These are phyloP conservation scores for Spizellomyces punctatus DNA, from an alignment of 192 early-diverging fungal genomes.

Conservation along the genomic window DNA sequence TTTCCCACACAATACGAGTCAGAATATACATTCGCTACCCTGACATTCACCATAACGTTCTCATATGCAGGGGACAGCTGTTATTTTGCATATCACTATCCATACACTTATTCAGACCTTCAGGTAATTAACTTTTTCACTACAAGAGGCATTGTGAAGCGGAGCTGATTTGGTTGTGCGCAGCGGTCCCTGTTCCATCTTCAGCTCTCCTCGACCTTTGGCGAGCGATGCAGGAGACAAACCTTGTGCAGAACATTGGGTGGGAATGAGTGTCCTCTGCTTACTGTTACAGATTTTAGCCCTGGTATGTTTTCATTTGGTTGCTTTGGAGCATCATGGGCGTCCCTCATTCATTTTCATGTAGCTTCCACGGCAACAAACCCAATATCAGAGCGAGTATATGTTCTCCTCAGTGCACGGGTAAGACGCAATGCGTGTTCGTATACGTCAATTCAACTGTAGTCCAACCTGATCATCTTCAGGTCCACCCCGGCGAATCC, in stretches of 20 bases:
- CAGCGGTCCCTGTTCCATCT: conserved; percentile 30
- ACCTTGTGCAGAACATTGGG: conserved; percentile 37
- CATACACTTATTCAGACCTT: conserved; percentile 55
- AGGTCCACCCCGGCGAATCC: conserved; percentile 61
- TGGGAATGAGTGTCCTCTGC: conserved; percentile 46
- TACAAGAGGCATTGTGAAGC: no score
- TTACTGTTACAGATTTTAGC: conserved; percentile 59
- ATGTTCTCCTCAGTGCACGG: conserved; percentile 49
- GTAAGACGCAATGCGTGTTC: conserved; percentile 29
- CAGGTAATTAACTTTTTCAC: conserved; percentile 15
- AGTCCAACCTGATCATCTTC: background rate
- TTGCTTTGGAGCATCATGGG: background rate
- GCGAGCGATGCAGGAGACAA: conserved; percentile 22
- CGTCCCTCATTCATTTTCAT: background rate
- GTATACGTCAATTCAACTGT: background rate
- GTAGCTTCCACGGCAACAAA: conserved; percentile 16
- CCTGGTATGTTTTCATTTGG: conserved; percentile 17
- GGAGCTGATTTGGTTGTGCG: no score
- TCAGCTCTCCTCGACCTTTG: conserved; percentile 14
- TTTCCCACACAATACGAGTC: conserved; percentile 29
- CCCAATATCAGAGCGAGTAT: conserved; percentile 37
- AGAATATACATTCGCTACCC: conserved; percentile 44
- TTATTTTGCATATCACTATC: conserved; percentile 58
- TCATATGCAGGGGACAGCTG: conserved; percentile 37
- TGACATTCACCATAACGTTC: conserved; percentile 40